Evolutionary conservation across 495 filamentous ascomycete species (phyloP), one percentile per base, ranked within the genome.

Genomic region (Penicillium mononematosum): DNA sequence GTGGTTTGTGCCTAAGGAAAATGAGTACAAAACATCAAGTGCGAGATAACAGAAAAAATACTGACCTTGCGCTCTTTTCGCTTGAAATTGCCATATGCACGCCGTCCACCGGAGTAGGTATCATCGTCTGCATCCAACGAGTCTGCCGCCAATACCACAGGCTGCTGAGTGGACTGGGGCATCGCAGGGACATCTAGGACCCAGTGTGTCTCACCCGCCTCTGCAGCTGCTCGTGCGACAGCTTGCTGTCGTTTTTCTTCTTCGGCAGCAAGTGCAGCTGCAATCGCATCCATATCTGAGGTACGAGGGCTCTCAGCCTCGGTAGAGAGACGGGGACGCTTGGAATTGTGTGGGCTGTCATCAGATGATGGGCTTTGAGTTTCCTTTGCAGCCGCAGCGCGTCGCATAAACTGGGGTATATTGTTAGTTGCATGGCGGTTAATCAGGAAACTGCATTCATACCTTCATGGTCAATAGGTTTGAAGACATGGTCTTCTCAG

Each of bases 381-480:
- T 61, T 64, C 78, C 62, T 70, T 67, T 2, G 70, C 58, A 7
- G 81, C 79, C 46, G 88, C 89, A 49, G 89, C 88, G 60, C 94
- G 84, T 81, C 96, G 94, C 94, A 98, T 98, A 72, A 98, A 98
- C 84, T 89, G 49, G 42, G 25, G 49, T 19, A 44, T 10, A 44
- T 3, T 25, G 52, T 66, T 57, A 66, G 48, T 27, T 59, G 25
- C 17, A 39, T n/a, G 22, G 27, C n/a, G n/a, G 27, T 14, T 8
- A 14, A 57, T 19, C 12, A 14, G 36, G 56, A 62, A 25, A 58
- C 34, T 48, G 31, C 24, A 9, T 29, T 20, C 65, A 42, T 70
- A 85, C 85, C 75, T 96, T 96, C 92, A 97, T 97, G 24, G 89
- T 96, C 64, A 95, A 76, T 19, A 97, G 83, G 52, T 92, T 84